Conservation (phyloP, 164 flowering plant species). For the Amborella trichopoda region DNA sequence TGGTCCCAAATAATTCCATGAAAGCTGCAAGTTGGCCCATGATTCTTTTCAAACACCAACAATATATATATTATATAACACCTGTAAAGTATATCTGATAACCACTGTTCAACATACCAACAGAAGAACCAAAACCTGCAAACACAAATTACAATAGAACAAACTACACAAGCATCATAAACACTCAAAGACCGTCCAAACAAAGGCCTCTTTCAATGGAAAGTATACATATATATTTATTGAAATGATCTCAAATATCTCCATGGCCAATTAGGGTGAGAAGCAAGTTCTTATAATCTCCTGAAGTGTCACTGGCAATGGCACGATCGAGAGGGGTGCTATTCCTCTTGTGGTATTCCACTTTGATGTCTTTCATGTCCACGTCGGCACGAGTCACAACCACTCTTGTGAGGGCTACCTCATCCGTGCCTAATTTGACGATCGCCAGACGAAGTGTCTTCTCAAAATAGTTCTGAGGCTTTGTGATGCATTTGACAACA, state of each 20-base stretch:
- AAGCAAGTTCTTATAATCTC: conserved; percentile 64
- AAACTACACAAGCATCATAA: too few relatives aligned
- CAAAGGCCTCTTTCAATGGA: too few relatives aligned
- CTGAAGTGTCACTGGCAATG: conserved; percentile 47
- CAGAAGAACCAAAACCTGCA: too few relatives aligned
- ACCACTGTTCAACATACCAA: too few relatives aligned
- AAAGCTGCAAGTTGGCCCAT: too few relatives aligned
- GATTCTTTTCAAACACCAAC: too few relatives aligned
- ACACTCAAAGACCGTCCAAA: too few relatives aligned
- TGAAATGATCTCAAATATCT: conserved; percentile 7
- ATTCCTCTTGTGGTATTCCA: conserved; percentile 49
- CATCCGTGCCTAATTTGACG: conserved; percentile 59
- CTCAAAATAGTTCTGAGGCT: conserved; percentile 53
- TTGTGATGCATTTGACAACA: conserved; percentile 38
- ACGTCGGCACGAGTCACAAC: conserved; percentile 72
- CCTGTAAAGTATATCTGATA: too few relatives aligned
- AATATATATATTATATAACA: too few relatives aligned
- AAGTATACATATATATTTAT: too few relatives aligned
- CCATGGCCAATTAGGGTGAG: conserved; percentile 40
- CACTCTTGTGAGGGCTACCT: conserved; percentile 67
- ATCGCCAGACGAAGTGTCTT: conserved; percentile 52
- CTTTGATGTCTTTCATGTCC: conserved; percentile 63
- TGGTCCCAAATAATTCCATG: too few relatives aligned
- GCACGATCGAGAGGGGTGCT: conserved; percentile 49
- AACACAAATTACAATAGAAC: too few relatives aligned